Percentiles rank a stretch among this genome's conserved stretches.
phyloP scores from a whole-genome alignment of 108 stramenopile species.

The Skeletonema potamos region DNA sequence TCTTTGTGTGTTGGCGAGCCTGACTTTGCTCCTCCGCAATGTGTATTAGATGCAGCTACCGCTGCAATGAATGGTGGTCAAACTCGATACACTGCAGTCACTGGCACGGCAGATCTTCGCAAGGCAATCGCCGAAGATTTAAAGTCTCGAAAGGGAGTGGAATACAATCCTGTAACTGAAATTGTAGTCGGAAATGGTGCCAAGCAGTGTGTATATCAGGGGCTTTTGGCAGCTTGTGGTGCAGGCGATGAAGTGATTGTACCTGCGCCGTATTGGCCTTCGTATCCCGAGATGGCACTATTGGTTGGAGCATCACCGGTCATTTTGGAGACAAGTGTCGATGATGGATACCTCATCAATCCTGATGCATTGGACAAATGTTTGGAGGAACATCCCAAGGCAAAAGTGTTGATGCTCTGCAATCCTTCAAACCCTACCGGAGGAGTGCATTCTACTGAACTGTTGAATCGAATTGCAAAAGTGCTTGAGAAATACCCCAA shows the following conservation, averaged over 20 bases:
- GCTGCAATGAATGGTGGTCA: slow-evolving; percentile 67
- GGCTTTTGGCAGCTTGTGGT: slow-evolving; percentile 83
- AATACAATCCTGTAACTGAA: slow-evolving; percentile 80
- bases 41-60: slow-evolving; percentile 83
- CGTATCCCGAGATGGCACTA: slow-evolving; percentile 95
- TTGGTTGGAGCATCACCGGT: slow-evolving; percentile 86
- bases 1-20: slow-evolving; percentile 97
- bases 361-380: slow-evolving; percentile 65
- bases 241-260: slow-evolving; percentile 90
- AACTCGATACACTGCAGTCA: slow-evolving; percentile 94
- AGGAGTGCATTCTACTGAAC: slow-evolving; percentile 70
- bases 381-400: slow-evolving; percentile 61
- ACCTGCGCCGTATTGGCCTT: slow-evolving; percentile 96
- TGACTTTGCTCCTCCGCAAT: slow-evolving; percentile 88
- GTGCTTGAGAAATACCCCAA: slow-evolving; percentile 73
- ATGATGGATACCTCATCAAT: slow-evolving; percentile 84
- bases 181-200: slow-evolving; percentile 96
- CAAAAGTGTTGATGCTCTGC: slow-evolving; percentile 91
- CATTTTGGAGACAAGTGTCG: slow-evolving; percentile 81
- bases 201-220: slow-evolving; percentile 94
- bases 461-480: slow-evolving; percentile 62
- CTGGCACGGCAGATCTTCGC: slow-evolving; percentile 84
- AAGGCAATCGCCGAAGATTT: slow-evolving; percentile 89
- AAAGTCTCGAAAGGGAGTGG: slow-evolving; percentile 71
- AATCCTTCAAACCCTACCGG: slow-evolving; percentile 98